These are phyloP conservation scores for Solanum chiquidenum DNA, from an alignment of 257 asterid genomes.

Conservation along the genomic window DNA sequence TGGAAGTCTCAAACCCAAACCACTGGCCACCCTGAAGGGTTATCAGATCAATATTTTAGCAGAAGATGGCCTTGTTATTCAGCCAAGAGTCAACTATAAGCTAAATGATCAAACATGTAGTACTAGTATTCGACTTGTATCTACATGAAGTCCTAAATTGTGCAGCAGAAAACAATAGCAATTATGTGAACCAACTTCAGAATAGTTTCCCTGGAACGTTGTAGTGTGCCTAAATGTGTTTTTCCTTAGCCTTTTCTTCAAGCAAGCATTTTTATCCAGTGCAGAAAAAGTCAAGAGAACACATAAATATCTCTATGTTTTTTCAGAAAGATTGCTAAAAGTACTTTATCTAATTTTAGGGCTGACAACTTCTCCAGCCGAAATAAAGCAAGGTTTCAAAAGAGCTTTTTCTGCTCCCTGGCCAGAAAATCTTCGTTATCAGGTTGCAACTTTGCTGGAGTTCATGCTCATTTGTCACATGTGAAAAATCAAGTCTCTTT, in stretches of 20 bases:
- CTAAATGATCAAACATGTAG: neutral
- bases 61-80: neutral
- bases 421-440: constrained; percentile 89
- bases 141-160: neutral
- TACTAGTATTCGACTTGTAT: neutral
- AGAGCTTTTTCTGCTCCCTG: constrained; percentile 86
- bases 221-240: neutral
- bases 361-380: constrained; percentile 44
- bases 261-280: neutral
- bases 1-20: too few species aligned
- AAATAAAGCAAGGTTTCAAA: constrained; percentile 78
- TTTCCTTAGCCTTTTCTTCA: neutral
- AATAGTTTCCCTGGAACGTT: neutral
- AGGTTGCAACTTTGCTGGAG: constrained; percentile 21
- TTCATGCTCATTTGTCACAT: constrained; percentile 1
- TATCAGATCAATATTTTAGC: neutral
- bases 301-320: neutral
- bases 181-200: neutral
- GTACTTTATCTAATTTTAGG: constrained; percentile 28
- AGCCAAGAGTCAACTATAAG: neutral
- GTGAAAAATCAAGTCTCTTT: neutral
- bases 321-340: neutral
- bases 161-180: neutral
- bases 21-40: too few species aligned
- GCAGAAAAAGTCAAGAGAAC: neutral